Evolutionary conservation across 1,139 yeast genomes (phyloP).

Genomic region (Lodderomyces theae): DNA sequence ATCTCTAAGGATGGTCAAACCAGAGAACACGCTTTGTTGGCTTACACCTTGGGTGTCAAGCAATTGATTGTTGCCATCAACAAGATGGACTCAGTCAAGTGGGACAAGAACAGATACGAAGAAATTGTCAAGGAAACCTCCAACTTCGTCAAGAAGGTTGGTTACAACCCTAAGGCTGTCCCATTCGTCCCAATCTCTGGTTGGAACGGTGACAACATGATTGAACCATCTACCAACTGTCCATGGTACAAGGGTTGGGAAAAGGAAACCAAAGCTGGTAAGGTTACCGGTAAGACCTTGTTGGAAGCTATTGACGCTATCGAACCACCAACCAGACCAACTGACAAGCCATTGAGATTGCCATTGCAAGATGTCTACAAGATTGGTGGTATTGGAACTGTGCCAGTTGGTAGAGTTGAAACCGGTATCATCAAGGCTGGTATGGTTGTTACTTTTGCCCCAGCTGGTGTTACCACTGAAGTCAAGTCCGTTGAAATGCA

Average conservation of each 20-base stretch:
- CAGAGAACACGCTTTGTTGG: slow-evolving; percentile 89
- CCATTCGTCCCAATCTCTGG: slow-evolving; percentile 92
- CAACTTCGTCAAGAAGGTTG: slow-evolving; percentile 89
- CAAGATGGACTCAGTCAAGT: slow-evolving; percentile 91
- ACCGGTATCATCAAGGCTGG: slow-evolving; percentile 91
- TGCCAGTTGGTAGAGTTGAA: slow-evolving; percentile 94
- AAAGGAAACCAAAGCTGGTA: slow-evolving; percentile 82
- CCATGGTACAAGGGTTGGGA: slow-evolving; percentile 93
- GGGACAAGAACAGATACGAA: slow-evolving; percentile 78
- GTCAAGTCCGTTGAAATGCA: slow-evolving; percentile 94
- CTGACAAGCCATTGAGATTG: slow-evolving; percentile 88
- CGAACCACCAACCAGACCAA: slow-evolving; percentile 83
- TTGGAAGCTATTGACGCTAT: slow-evolving; percentile 85
- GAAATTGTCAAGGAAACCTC: slow-evolving; percentile 83
- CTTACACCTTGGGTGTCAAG: slow-evolving; percentile 87
- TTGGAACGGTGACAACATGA: slow-evolving; percentile 95
- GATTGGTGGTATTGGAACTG: slow-evolving; percentile 93
- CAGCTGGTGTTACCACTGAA: slow-evolving; percentile 91
- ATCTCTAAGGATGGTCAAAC: slow-evolving; percentile 92
- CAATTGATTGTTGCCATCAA: slow-evolving; percentile 87
- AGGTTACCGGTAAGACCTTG: slow-evolving; percentile 78
- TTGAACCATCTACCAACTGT: slow-evolving; percentile 77
- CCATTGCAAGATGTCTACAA: slow-evolving; percentile 91
- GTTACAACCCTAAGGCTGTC: slow-evolving; percentile 90
- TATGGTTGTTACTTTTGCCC: slow-evolving; percentile 88